A percentile compares a stretch with the other conserved stretches of the same genome.
phyloP scores from a whole-genome alignment of 1,284 basidiomycete genomes.

The Gymnopus androsaceus region DNA sequence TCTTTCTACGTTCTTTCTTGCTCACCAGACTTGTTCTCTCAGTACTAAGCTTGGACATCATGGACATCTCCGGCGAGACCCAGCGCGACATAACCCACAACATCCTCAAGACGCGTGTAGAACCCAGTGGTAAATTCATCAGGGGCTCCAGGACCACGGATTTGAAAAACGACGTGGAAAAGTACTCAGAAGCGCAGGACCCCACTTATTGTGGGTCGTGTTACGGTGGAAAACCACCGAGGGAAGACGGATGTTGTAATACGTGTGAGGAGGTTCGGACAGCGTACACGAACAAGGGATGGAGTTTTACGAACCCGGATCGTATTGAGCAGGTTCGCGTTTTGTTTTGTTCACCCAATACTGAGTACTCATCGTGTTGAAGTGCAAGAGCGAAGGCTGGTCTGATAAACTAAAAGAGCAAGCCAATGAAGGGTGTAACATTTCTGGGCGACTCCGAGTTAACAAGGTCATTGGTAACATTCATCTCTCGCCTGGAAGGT shows the following conservation, averaged over 20 bases:
- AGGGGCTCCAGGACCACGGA: constrained; percentile 60
- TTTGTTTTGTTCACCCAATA: background rate
- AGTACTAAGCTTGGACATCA: constrained; percentile 95
- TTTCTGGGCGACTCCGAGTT: constrained; percentile 88
- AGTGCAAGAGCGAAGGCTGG: constrained; percentile 96
- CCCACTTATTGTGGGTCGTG: constrained; percentile 92
- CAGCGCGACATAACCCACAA: constrained; percentile 91
- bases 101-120: constrained; percentile 82
- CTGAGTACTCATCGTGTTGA: constrained; percentile 7
- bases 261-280: constrained; percentile 94
- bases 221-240: constrained; percentile 87
- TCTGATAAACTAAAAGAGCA: constrained; percentile 92
- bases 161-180: constrained; percentile 84
- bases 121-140: constrained; percentile 61
- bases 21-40: constrained; percentile 6
- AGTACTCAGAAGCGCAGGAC: constrained; percentile 64
- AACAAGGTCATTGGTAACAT: constrained; percentile 97
- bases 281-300: constrained; percentile 89
- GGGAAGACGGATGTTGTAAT: constrained; percentile 90
- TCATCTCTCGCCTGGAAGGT: constrained; percentile 86
- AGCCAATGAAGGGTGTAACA: constrained; percentile 91
- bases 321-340: constrained; percentile 88
- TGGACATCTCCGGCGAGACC: constrained; percentile 97
- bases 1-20: constrained; percentile 20
- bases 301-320: constrained; percentile 93